A percentile compares a stretch with the other conserved stretches of the same genome.
phyloP scores from a whole-genome alignment of 2,329 filamentous ascomycete genomes.

The Cercospora janseana region DNA sequence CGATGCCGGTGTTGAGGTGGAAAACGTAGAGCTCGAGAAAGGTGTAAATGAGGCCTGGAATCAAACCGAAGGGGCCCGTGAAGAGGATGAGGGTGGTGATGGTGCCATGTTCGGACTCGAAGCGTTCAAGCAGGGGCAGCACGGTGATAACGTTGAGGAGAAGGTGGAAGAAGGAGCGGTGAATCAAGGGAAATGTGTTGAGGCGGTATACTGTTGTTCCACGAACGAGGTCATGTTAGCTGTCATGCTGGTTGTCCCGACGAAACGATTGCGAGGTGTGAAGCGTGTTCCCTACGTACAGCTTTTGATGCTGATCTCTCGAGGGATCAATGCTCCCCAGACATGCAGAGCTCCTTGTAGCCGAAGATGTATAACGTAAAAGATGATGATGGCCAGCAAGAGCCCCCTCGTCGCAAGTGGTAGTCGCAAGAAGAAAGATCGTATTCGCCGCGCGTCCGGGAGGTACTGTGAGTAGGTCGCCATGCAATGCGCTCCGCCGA shows the following conservation, averaged over 20 bases:
- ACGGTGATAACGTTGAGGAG: constrained; percentile 76
- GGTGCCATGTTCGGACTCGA: constrained; percentile 89
- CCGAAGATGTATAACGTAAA: constrained; percentile 69
- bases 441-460: constrained; percentile 70
- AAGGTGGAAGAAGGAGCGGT: constrained; percentile 76
- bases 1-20: constrained; percentile 67
- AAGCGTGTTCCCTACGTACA: constrained; percentile 53
- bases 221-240: background rate
- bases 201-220: constrained; percentile 73
- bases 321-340: constrained; percentile 77
- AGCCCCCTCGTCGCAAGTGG: constrained; percentile 80
- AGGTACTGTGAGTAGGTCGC: constrained; percentile 13
- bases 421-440: constrained; percentile 79
- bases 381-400: constrained; percentile 62
- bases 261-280: no score
- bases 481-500: background rate
- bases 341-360: constrained; percentile 65
- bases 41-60: constrained; percentile 80
- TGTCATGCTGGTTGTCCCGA: no score
- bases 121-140: constrained; percentile 85
- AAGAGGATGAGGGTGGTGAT: constrained; percentile 84
- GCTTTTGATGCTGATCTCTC: constrained; percentile 67
- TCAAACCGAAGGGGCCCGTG: constrained; percentile 62
- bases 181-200: constrained; percentile 88
- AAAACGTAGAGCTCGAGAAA: constrained; percentile 73